Evolutionary conservation across 768 basidiomycete species (phyloP).

Genomic region (Hericium coralloides): DNA sequence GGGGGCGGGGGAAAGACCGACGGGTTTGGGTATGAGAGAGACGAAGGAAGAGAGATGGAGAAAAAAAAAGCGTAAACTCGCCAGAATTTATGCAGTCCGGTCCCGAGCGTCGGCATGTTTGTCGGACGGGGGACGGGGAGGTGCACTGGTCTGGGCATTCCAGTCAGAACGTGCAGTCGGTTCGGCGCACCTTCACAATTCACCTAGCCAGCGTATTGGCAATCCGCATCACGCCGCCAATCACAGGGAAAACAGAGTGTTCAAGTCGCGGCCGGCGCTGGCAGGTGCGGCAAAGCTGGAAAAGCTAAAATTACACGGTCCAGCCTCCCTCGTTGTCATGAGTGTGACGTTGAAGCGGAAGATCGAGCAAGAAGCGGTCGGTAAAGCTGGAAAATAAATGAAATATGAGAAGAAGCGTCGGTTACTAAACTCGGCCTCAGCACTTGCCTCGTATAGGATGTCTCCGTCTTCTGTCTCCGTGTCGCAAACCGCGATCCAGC

Average conservation of each 20-base stretch:
- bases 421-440: not conserved
- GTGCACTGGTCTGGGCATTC: not conserved
- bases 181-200: not conserved
- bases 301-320: not conserved
- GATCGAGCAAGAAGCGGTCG: not conserved
- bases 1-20: not conserved
- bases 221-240: not conserved
- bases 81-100: not conserved
- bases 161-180: not conserved
- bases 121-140: not conserved
- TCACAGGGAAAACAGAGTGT: not conserved
- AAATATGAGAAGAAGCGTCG: not conserved
- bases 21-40: not conserved
- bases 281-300: not conserved
- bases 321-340: not conserved
- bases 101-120: not conserved
- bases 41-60: not conserved
- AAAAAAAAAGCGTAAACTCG: not conserved
- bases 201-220: not conserved
- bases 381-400: not conserved
- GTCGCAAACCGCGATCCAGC: too few relatives aligned
- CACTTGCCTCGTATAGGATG: not conserved
- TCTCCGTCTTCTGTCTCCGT: not conserved
- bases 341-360: not conserved
- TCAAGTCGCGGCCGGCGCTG: not conserved